Evolutionary conservation across 306 rosid genomes (phyloP), one percentile per base, ranked within the genome.

Genomic region (Gynostemma pentaphyllum): DNA sequence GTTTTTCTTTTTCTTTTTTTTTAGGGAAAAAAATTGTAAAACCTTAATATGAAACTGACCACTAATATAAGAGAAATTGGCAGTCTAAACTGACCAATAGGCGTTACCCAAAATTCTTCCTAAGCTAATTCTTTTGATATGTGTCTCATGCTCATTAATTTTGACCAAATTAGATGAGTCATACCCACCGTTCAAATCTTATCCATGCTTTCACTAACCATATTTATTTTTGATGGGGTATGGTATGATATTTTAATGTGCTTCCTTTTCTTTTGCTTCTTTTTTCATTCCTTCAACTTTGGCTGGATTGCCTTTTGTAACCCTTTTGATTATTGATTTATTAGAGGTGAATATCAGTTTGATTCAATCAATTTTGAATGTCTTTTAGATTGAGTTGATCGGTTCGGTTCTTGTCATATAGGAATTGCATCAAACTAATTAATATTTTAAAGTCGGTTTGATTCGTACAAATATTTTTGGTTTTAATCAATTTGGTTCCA

Each of bases 101-200:
- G 5, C 21, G n/a, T 34, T 59, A 37, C 47, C 27, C 13, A 36
- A 56, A 36, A 21, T 30, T 32, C 5, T 15, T 29, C 4, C 4
- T 12, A 32, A 2, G 16, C 45, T 37, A 10, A 21, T 21, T 60
- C 5, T 57, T 0, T 57, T 39, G 28, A 39, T 36, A 39, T 36
- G 36, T 30, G 24, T 21, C n/a, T 21, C 52, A 48, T 70, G 62
- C 59, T 69, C 30, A 19, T 44, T 45, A 47, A 28, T 18, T 27
- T 69, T 69, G 70, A 72, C 70, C 34, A 60, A 64, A 16, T 28
- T 63, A 45, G 42, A 69, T 60, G 78, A 68, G 75, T 70, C 73
- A 37, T 23, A 15, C 40, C 72, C 75, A 73, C 75, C 74, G 51
- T 68, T 70, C 51, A 77, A 65, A 9, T n/a, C 67, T 46, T 48